Evolutionary conservation across 2,329 filamentous ascomycete genomes (phyloP).

Genomic region (Myriosclerotinia scirpicola): DNA sequence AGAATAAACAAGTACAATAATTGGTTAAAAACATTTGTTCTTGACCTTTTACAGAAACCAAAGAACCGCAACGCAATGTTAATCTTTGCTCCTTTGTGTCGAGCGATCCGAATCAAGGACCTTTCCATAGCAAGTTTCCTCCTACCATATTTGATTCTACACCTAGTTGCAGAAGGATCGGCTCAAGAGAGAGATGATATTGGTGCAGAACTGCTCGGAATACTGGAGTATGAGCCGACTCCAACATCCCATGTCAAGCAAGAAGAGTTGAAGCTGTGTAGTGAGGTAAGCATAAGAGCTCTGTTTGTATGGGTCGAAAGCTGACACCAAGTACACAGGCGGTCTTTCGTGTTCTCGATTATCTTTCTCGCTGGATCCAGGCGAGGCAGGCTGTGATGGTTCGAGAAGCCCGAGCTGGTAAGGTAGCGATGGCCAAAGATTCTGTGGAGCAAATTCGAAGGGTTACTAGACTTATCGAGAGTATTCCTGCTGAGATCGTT

Average conservation of each 20-base stretch:
- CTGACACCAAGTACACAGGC: constrained; percentile 54
- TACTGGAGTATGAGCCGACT: constrained; percentile 61
- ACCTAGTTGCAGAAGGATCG: constrained; percentile 73
- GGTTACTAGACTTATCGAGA: constrained; percentile 71
- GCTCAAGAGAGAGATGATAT: constrained; percentile 64
- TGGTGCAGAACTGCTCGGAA: constrained; percentile 68
- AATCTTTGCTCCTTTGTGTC: constrained; percentile 78
- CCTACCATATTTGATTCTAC: constrained; percentile 81
- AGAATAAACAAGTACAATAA: constrained; percentile 73
- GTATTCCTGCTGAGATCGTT: constrained; percentile 69
- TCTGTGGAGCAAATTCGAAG: constrained; percentile 49
- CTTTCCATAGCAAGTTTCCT: constrained; percentile 83
- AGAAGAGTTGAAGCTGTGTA: constrained; percentile 80
- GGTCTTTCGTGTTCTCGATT: constrained; percentile 87
- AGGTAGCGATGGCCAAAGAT: constrained; percentile 43
- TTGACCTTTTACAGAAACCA: constrained; percentile 77
- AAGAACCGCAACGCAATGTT: constrained; percentile 72
- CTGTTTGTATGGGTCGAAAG: constrained; percentile 25
- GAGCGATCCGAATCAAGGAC: constrained; percentile 83
- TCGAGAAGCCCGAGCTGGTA: constrained; percentile 5
- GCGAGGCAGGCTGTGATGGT: constrained; percentile 48
- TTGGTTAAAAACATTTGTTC: constrained; percentile 80
- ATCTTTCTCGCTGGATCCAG: constrained; percentile 86
- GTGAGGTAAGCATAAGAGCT: constrained; percentile 62
- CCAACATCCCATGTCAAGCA: constrained; percentile 59